Base-by-base conservation (phyloP, 2,329 filamentous ascomycete genomes). In the Erysiphe pulchra region DNA sequence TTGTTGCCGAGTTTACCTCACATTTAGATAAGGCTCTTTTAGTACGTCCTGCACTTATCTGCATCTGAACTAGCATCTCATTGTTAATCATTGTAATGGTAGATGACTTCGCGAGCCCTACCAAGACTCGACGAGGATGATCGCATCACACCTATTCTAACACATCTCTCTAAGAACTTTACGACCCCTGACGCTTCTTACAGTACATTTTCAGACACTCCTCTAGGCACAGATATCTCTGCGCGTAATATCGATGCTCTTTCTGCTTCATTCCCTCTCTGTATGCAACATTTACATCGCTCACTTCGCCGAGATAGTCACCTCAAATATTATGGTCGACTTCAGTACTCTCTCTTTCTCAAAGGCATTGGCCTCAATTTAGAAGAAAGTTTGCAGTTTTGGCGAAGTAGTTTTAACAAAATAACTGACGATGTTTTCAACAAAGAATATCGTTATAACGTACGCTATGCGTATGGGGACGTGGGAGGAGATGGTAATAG, bases 401-500 rank as follows among this genome's bases (percentile, higher is more conserved):
- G 90, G 90, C 77, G 90, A 11, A 71, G 75, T 50, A 68, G 71
- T 28, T 95, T 98, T 70, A 76, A 75, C 59, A 80, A 84, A 52
- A 75, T 92, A 51, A 86, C 82, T 0, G 90, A 95, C 56, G 87
- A 95, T 56, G 78, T 78, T 33, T 98, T 95, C 70, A 92, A 92
- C 63, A 95, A 94, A 58, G 85, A 94, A 59, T 95, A 98, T 64
- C 73, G 81, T 40, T 98, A 98, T 69, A 95, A 98, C 59, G 74
- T 95, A 47, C 80, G 65, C 59, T 54, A 64, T 58, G 53, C 65
- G 66, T 47, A 67, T 60, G 32, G 63, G 55, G 14, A 53, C 47
- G 34, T 68, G 57, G 46, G 67, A 63, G n/a, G 63, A 33, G 87
- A 95, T 61, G 70, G 76, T 17, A 94, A 92, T 58, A 73, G 87